Evolutionary conservation across 352 stramenopile species (phyloP).

Genomic region (Pythium guiyangense): DNA sequence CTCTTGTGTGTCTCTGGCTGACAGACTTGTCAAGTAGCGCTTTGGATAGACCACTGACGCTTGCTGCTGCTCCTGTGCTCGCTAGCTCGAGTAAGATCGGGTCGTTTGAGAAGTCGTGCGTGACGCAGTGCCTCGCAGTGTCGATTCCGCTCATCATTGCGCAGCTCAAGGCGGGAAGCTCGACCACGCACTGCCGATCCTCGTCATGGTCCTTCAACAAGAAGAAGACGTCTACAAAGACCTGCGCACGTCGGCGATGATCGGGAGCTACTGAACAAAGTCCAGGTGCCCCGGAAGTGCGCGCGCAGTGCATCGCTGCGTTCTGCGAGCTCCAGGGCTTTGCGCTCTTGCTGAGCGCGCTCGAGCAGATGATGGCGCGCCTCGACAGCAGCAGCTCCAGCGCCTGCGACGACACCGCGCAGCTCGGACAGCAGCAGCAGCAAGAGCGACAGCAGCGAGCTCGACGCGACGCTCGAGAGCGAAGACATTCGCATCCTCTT

Average conservation of each 20-base stretch:
- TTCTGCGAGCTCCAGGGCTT: slow-evolving; percentile 86
- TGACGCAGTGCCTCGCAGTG: slow-evolving; percentile 67
- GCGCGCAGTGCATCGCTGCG: slow-evolving; percentile 72
- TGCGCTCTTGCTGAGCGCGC: slow-evolving; percentile 56
- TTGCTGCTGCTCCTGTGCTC: slow-evolving; percentile 3
- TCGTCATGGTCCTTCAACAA: slow-evolving; percentile 88
- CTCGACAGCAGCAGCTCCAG: not conserved
- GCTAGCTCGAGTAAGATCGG: slow-evolving; percentile 85
- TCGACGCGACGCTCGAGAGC: slow-evolving; percentile 61
- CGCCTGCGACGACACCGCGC: not conserved
- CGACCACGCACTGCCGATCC: slow-evolving; percentile 53
- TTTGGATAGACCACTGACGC: not conserved
- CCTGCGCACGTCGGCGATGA: slow-evolving; percentile 80
- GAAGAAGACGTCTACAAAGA: slow-evolving; percentile 89
- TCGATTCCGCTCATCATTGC: slow-evolving; percentile 63
- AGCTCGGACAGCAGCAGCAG: slow-evolving; percentile 11
- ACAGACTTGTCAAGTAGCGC: too few relatives aligned
- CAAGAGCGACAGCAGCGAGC: slow-evolving; percentile 23
- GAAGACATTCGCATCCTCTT: slow-evolving; percentile 79
- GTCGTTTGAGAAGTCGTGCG: slow-evolving; percentile 80
- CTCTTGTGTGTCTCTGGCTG: slow-evolving; percentile 2
- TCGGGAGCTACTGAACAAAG: slow-evolving; percentile 89
- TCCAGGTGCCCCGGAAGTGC: slow-evolving; percentile 77
- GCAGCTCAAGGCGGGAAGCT: slow-evolving; percentile 72
- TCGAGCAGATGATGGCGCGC: slow-evolving; percentile 65